Conservation (phyloP, 2,329 filamentous ascomycete species). For the Exophiala phaeomuriformis region DNA sequence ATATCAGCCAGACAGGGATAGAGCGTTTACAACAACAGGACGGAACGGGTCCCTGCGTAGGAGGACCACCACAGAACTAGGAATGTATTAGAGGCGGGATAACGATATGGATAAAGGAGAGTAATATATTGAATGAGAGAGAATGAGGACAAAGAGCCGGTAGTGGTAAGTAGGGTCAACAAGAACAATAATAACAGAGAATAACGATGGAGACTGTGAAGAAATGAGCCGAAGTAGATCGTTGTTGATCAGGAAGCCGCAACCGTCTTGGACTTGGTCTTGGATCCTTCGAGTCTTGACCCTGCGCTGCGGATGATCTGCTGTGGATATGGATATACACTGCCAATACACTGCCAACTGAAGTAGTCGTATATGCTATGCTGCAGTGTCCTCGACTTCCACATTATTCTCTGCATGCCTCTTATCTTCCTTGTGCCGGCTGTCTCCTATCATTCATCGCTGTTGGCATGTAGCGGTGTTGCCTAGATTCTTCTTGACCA, state of each 20-base stretch:
- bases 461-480: no score
- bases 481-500: no score
- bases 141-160: not conserved
- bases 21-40: not conserved
- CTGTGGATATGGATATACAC: no score
- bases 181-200: not conserved
- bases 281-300: not conserved
- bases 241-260: not conserved
- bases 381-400: no score
- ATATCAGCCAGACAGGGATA: not conserved
- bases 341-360: no score
- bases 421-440: no score
- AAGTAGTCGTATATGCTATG: no score
- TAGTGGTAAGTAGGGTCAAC: no score
- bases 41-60: not conserved
- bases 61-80: not conserved
- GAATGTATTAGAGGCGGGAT: not conserved
- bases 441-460: no score
- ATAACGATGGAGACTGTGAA: not conserved
- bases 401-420: no score
- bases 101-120: not conserved
- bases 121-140: no score
- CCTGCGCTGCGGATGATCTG: not conserved
- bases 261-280: not conserved
- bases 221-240: not conserved